Evolutionary conservation across 73 alveolate species (phyloP).

Genomic region (Durusdinium trenchii): DNA sequence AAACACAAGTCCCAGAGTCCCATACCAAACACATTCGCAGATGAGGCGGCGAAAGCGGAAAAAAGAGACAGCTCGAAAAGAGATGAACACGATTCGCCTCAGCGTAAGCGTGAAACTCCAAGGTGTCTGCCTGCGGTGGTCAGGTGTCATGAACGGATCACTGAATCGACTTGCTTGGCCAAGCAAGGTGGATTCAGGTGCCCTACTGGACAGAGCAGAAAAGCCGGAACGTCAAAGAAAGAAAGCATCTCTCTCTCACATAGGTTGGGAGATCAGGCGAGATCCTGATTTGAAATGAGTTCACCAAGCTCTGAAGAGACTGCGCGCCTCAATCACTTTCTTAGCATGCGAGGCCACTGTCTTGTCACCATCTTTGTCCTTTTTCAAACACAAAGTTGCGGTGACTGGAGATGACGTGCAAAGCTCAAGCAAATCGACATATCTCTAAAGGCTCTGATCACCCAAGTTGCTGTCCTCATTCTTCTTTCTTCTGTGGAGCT

Average conservation of each 20-base stretch:
- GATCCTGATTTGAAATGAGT: no score
- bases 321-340: constrained; percentile 97
- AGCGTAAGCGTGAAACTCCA: constrained; percentile 93
- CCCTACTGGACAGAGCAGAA: neutral
- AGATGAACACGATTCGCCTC: no score
- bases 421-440: neutral
- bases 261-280: no score
- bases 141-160: neutral
- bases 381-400: neutral
- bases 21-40: no score
- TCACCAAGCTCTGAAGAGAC: no score
- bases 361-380: constrained; percentile 97
- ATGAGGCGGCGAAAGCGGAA: no score
- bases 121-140: constrained; percentile 87
- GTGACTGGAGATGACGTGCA: neutral
- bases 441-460: neutral
- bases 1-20: no score
- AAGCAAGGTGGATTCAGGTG: neutral
- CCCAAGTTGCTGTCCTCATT: constrained; percentile 47
- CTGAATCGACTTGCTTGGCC: neutral
- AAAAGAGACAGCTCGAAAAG: no score
- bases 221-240: neutral
- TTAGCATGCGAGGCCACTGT: constrained; percentile 97
- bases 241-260: no score
- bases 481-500: constrained; percentile 64